phyloP scores from a whole-genome alignment of 306 rosid genomes.

The Begonia masoniana region DNA sequence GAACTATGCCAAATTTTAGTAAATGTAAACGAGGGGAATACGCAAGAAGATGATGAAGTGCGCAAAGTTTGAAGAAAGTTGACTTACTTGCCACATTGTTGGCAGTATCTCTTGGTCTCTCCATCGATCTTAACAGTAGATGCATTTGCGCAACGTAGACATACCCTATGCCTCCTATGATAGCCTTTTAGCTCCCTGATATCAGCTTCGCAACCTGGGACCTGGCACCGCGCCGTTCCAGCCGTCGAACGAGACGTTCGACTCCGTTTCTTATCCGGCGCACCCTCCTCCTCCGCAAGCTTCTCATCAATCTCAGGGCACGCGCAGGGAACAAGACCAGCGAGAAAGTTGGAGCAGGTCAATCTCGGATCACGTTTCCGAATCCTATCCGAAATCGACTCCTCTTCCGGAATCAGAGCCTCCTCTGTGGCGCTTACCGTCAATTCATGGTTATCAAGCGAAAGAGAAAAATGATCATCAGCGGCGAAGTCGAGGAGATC shows the following conservation, averaged over 20 bases:
- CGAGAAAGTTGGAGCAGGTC: conserved; percentile 66
- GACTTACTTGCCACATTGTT: conserved; percentile 96
- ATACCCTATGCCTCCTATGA: conserved; percentile 80
- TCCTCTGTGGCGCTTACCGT: no score
- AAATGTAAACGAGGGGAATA: no score
- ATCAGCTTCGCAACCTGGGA: conserved; percentile 73
- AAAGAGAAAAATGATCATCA: conserved; percentile 19
- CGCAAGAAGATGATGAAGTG: background rate
- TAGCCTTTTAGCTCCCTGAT: conserved; percentile 81
- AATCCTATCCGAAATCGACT: conserved; percentile 13
- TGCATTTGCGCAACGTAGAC: conserved; percentile 76
- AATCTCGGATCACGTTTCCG: conserved; percentile 91
- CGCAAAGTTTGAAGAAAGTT: background rate
- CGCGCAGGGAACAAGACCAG: conserved; percentile 88
- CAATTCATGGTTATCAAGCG: conserved; percentile 2
- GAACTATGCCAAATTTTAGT: no score
- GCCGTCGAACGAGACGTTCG: conserved; percentile 31
- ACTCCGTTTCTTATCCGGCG: conserved; percentile 54
- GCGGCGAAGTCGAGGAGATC: conserved; percentile 43
- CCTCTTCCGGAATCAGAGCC: background rate
- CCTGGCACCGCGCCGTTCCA: conserved; percentile 54
- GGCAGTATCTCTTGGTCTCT: conserved; percentile 71
- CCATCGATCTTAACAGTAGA: conserved; percentile 43
- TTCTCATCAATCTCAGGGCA: conserved; percentile 79
- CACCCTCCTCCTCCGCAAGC: conserved; percentile 45